A percentile compares a stretch with the other conserved stretches of the same genome.
These are phyloP conservation scores for Diaporthe citriasiana DNA, from an alignment of 2,329 filamentous ascomycete genomes.

Conservation along the genomic window DNA sequence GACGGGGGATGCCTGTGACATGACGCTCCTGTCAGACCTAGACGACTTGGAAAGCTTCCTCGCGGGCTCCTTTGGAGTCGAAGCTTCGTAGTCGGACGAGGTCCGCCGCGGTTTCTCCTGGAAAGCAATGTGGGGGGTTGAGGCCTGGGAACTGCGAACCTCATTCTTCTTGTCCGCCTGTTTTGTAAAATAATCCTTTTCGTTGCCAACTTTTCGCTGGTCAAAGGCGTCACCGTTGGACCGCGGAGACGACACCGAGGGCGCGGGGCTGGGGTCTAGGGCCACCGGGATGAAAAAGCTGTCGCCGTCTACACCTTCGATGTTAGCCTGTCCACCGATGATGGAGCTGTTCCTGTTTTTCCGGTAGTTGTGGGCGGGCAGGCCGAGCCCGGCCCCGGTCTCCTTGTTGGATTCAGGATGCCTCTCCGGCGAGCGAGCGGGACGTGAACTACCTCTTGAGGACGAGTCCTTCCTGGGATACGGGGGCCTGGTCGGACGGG, in stretches of 20 bases:
- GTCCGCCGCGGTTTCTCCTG: slow-evolving; percentile 83
- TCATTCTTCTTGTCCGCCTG: slow-evolving; percentile 62
- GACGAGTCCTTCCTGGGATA: slow-evolving; percentile 68
- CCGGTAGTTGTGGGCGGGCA: slow-evolving; percentile 83
- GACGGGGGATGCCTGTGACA: slow-evolving; percentile 50
- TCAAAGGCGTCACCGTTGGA: slow-evolving; percentile 66
- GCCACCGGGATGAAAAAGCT: slow-evolving; percentile 84
- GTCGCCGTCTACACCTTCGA: slow-evolving; percentile 67
- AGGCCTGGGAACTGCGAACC: slow-evolving; percentile 57
- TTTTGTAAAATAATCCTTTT: slow-evolving; percentile 74
- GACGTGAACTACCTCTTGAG: slow-evolving; percentile 67
- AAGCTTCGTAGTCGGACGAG: slow-evolving; percentile 72
- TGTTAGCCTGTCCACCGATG: slow-evolving; percentile 57
- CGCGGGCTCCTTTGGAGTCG: slow-evolving; percentile 63
- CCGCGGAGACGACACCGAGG: slow-evolving; percentile 65
- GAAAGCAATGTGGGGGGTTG: slow-evolving; percentile 91
- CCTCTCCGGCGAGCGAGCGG: slow-evolving; percentile 69
- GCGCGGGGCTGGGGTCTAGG: slow-evolving; percentile 76
- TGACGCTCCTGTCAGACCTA: slow-evolving; percentile 52
- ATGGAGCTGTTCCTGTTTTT: slow-evolving; percentile 82
- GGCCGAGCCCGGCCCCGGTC: slow-evolving; percentile 70
- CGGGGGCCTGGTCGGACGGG: slow-evolving; percentile 65
- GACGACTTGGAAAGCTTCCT: slow-evolving; percentile 65
- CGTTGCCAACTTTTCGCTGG: slow-evolving; percentile 59
- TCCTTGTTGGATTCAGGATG: slow-evolving; percentile 58